phyloP scores from a whole-genome alignment of 2,329 filamentous ascomycete genomes.

The Ophiocordyceps camponoti-leonardi region DNA sequence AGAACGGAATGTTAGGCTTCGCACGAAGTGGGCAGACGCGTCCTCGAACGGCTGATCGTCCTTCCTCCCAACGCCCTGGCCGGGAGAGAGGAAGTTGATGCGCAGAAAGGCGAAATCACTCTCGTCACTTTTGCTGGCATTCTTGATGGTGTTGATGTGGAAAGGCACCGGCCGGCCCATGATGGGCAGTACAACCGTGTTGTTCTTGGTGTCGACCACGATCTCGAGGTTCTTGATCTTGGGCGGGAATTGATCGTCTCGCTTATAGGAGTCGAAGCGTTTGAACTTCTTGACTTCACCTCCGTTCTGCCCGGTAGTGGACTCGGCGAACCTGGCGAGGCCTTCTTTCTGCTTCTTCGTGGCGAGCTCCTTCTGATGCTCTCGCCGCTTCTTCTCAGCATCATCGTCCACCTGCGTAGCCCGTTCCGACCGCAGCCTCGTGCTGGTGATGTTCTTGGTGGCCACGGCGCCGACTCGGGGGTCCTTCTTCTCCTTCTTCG shows the following conservation, averaged over 20 bases:
- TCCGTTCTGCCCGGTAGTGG: slow-evolving; percentile 70
- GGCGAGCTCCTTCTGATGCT: slow-evolving; percentile 82
- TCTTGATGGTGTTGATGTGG: slow-evolving; percentile 96
- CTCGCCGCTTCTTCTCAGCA: slow-evolving; percentile 68
- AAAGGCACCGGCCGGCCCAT: slow-evolving; percentile 97
- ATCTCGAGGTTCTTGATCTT: slow-evolving; percentile 76
- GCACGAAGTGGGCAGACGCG: slow-evolving; percentile 83
- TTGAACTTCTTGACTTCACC: slow-evolving; percentile 97
- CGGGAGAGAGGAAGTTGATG: slow-evolving; percentile 94
- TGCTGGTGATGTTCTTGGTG: slow-evolving; percentile 89
- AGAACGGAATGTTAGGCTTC: slow-evolving; percentile 88
- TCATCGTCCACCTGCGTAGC: slow-evolving; percentile 80
- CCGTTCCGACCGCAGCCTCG: slow-evolving; percentile 78
- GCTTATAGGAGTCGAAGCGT: slow-evolving; percentile 96
- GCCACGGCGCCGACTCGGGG: slow-evolving; percentile 71
- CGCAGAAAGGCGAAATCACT: slow-evolving; percentile 85
- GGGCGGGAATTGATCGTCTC: slow-evolving; percentile 80
- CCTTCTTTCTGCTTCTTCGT: slow-evolving; percentile 82
- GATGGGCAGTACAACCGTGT: slow-evolving; percentile 81
- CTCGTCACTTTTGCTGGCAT: slow-evolving; percentile 94
- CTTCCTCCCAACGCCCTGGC: slow-evolving; percentile 90
- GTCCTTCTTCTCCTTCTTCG: slow-evolving; percentile 85
- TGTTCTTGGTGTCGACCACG: slow-evolving; percentile 78
- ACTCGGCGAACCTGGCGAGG: slow-evolving; percentile 68
- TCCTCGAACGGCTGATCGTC: slow-evolving; percentile 98